Conservation (phyloP, 352 stramenopile genomes). For the Pythium myriotylum region DNA sequence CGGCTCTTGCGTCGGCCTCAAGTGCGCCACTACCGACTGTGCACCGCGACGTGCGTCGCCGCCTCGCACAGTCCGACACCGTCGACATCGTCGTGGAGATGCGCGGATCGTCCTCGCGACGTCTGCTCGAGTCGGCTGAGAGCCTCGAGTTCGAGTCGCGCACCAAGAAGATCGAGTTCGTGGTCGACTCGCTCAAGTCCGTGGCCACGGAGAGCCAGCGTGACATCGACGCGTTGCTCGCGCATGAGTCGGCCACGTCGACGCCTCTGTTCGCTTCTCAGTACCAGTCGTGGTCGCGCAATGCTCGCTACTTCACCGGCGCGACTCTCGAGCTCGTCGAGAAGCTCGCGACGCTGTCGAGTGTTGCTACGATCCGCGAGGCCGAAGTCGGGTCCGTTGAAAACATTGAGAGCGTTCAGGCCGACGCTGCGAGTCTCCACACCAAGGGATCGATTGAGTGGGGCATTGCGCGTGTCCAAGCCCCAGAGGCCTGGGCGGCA, state of each 20-base stretch:
- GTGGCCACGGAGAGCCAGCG: conserved; percentile 19
- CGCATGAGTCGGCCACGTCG: background rate
- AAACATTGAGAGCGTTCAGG: background rate
- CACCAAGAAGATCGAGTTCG: conserved; percentile 25
- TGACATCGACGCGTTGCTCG: conserved; percentile 22
- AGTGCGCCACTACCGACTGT: background rate
- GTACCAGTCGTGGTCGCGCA: conserved; percentile 21
- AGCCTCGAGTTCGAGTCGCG: conserved; percentile 7
- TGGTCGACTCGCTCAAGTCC: conserved; percentile 22
- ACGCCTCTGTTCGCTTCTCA: conserved; percentile 3
- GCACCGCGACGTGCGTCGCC: conserved; percentile 16
- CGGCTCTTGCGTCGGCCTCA: no score
- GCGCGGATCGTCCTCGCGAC: background rate
- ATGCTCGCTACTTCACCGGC: conserved; percentile 23
- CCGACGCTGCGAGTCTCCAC: conserved; percentile 9
- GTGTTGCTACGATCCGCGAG: conserved; percentile 18
- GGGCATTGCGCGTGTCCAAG: conserved; percentile 23
- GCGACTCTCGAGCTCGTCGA: conserved; percentile 19
- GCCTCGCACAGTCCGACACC: conserved; percentile 6
- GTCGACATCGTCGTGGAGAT: conserved; percentile 25
- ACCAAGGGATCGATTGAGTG: conserved; percentile 24
- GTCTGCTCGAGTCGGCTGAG: conserved; percentile 8
- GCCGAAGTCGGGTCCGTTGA: conserved; percentile 13
- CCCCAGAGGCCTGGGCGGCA: conserved; percentile 16
- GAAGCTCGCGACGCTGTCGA: conserved; percentile 15